These are phyloP conservation scores for Mortierella hygrophila DNA, from an alignment of 192 early-diverging fungal genomes.

Conservation along the genomic window DNA sequence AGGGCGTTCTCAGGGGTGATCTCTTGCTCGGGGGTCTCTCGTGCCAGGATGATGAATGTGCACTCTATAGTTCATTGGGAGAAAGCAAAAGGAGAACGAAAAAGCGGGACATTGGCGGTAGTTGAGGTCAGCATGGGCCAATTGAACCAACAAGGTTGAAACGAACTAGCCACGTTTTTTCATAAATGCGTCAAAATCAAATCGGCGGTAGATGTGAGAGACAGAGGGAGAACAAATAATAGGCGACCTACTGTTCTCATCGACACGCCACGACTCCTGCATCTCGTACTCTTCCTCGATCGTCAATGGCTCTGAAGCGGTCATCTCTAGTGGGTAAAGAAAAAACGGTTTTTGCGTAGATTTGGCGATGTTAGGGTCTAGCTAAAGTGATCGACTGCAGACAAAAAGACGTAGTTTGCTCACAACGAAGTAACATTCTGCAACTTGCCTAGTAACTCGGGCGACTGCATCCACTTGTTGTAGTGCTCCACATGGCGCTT, in stretches of 20 bases:
- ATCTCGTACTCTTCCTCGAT: conserved; percentile 96
- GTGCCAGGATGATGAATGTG: conserved; percentile 78
- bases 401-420: no score
- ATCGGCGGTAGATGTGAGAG: not conserved
- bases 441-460: conserved; percentile 79
- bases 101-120: no score
- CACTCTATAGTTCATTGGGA: conserved; percentile 59
- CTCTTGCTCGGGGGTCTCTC: conserved; percentile 27
- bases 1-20: conserved; percentile 26
- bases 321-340: conserved; percentile 77
- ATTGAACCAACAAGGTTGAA: no score
- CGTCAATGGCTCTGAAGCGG: conserved; percentile 93
- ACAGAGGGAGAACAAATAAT: not conserved
- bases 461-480: conserved; percentile 96
- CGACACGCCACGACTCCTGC: conserved; percentile 90
- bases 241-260: conserved; percentile 75
- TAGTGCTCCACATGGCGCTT: conserved; percentile 88
- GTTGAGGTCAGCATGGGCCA: no score
- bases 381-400: not conserved
- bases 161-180: no score
- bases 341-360: not conserved
- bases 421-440: not conserved
- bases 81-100: no score
- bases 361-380: not conserved
- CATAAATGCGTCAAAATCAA: no score